phyloP scores from a whole-genome alignment of 768 basidiomycete species.

The Hydnomerulius pinastri region DNA sequence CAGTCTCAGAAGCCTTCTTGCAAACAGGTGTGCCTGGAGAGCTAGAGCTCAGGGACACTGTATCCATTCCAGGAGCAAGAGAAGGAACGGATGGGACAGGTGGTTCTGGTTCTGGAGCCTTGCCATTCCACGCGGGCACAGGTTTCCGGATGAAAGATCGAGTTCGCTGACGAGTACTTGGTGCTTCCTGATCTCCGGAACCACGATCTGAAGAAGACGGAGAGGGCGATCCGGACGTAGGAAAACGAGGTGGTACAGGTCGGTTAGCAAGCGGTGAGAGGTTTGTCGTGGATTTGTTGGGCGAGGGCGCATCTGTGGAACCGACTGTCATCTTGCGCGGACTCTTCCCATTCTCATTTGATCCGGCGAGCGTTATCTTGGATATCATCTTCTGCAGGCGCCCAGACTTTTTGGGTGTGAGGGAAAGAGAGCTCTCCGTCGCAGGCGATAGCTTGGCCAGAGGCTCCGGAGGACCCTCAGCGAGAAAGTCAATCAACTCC shows the following conservation, averaged over 20 bases:
- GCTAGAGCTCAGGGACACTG: background rate
- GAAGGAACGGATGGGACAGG: conserved; percentile 6
- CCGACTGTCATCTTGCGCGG: conserved; percentile 36
- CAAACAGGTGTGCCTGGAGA: conserved; percentile 5
- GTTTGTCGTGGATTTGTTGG: conserved; percentile 39
- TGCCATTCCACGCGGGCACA: conserved; percentile 18
- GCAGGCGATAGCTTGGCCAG: conserved; percentile 20
- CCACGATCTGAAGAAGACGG: conserved; percentile 40
- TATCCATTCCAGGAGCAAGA: conserved; percentile 9
- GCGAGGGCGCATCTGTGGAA: conserved; percentile 19
- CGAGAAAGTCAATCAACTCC: conserved; percentile 59
- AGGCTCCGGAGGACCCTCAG: conserved; percentile 54
- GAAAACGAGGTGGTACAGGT: conserved; percentile 63
- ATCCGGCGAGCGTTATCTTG: conserved; percentile 56
- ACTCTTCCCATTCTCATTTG: conserved; percentile 25
- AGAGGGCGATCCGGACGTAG: conserved; percentile 45
- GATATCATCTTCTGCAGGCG: conserved; percentile 85
- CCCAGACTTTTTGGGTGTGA: conserved; percentile 50
- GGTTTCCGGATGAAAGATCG: conserved; percentile 28
- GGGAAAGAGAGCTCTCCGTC: conserved; percentile 45
- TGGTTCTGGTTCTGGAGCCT: conserved; percentile 11
- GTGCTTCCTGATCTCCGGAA: conserved; percentile 18
- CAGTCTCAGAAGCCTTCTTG: conserved; percentile 7
- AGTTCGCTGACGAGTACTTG: conserved; percentile 26
- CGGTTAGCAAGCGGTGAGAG: conserved; percentile 55